Evolutionary conservation across 305 asterid genomes (phyloP).

Genomic region (Rubia peregrina): DNA sequence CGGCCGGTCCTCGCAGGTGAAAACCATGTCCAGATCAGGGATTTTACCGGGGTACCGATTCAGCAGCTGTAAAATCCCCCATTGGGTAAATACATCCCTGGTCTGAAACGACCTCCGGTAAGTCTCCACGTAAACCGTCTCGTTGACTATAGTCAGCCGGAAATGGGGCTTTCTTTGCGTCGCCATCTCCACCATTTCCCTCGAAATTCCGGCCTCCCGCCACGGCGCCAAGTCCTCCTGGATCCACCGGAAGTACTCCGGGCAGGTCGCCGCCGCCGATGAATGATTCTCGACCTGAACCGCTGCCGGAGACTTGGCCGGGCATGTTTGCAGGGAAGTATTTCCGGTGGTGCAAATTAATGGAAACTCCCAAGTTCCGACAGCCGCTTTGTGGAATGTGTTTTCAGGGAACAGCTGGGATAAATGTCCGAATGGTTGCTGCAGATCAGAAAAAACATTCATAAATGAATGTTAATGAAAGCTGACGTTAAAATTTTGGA

Average conservation of each 20-base stretch:
- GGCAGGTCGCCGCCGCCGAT: slow-evolving; percentile 33
- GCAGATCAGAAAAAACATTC: not conserved
- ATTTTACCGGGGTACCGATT: slow-evolving; percentile 70
- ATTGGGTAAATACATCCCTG: slow-evolving; percentile 64
- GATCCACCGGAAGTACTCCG: slow-evolving; percentile 84
- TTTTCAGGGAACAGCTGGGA: not conserved
- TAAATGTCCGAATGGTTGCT: not conserved
- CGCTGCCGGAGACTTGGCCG: not conserved
- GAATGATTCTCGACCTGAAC: not conserved
- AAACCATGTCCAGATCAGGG: slow-evolving; percentile 86
- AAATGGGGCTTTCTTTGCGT: slow-evolving; percentile 50
- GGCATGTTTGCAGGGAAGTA: not conserved
- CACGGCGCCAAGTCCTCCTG: slow-evolving; percentile 82
- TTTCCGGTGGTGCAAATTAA: not conserved
- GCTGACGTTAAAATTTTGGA: too few species aligned
- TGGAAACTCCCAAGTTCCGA: not conserved
- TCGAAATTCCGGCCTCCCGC: slow-evolving; percentile 79
- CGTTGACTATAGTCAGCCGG: slow-evolving; percentile 57
- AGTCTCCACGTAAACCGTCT: slow-evolving; percentile 56
- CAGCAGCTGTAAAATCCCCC: slow-evolving; percentile 91
- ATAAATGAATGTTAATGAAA: too few species aligned
- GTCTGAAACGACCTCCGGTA: slow-evolving; percentile 51
- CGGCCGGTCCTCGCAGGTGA: slow-evolving; percentile 73
- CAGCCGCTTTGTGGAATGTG: not conserved
- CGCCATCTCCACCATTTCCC: slow-evolving; percentile 61